Evolutionary conservation across 108 stramenopile species (phyloP).

Genomic region (Skeletonema tropicum): DNA sequence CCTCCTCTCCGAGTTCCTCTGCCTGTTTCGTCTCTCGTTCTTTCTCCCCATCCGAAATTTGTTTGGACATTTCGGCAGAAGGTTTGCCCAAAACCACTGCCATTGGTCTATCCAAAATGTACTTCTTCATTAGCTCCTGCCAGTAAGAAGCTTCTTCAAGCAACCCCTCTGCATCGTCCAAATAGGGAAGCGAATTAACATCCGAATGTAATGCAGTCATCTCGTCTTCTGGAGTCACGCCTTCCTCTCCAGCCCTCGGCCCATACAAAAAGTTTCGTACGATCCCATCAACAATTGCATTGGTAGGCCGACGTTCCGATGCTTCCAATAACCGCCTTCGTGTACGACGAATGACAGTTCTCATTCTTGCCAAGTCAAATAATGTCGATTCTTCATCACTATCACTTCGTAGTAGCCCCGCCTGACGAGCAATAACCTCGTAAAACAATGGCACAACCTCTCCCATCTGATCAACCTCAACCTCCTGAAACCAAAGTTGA

Average conservation of each 20-base stretch:
- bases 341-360: conserved; percentile 40
- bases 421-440: conserved; percentile 27
- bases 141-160: conserved; percentile 36
- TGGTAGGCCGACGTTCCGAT: conserved; percentile 34
- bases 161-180: conserved; percentile 42
- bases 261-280: conserved; percentile 52
- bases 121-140: conserved; percentile 36
- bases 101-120: conserved; percentile 48
- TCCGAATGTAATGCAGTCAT: conserved; percentile 44
- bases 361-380: conserved; percentile 44
- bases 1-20: conserved; percentile 35
- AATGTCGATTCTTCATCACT: background rate
- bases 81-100: conserved; percentile 53
- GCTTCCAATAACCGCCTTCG: conserved; percentile 37
- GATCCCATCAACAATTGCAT: conserved; percentile 38
- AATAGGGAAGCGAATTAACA: conserved; percentile 32
- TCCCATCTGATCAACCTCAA: conserved; percentile 47
- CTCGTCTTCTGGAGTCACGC: conserved; percentile 21
- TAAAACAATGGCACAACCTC: conserved; percentile 36
- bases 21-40: conserved; percentile 42
- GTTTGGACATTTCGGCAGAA: conserved; percentile 34
- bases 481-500: conserved; percentile 49
- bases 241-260: conserved; percentile 35
- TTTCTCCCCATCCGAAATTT: conserved; percentile 35
- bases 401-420: conserved; percentile 6